Evolutionary conservation across 441 rosid genomes (phyloP).

Genomic region (Croton setiger): DNA sequence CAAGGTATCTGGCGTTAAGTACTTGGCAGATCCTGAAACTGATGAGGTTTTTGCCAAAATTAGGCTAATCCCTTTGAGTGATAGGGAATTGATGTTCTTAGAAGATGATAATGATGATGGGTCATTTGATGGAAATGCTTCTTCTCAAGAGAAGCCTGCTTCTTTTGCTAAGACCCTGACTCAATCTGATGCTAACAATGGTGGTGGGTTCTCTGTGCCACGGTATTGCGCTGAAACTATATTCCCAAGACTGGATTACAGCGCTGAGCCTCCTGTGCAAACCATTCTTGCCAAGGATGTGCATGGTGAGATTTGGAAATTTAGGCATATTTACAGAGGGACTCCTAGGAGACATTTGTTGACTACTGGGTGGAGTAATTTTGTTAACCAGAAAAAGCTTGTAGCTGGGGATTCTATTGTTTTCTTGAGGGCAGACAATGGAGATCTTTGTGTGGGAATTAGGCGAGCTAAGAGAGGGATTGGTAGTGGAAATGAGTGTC

Average conservation of each 20-base stretch:
- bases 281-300: constrained; percentile 87
- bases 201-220: constrained; percentile 98
- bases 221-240: constrained; percentile 97
- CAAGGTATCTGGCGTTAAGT: constrained; percentile 62
- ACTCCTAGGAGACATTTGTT: constrained; percentile 93
- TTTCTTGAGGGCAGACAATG: constrained; percentile 73
- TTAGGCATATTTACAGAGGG: constrained; percentile 95
- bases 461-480: constrained; percentile 81
- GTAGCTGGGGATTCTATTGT: constrained; percentile 97
- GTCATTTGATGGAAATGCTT: constrained; percentile 24
- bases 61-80: constrained; percentile 49
- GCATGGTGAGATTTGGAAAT: constrained; percentile 90
- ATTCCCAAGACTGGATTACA: constrained; percentile 79
- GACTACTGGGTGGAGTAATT: constrained; percentile 98
- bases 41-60: constrained; percentile 88
- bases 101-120: constrained; percentile 32
- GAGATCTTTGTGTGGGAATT: constrained; percentile 92
- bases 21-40: constrained; percentile 80
- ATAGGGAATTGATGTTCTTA: constrained; percentile 14
- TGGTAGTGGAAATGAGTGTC: constrained; percentile 66
- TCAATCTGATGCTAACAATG: constrained; percentile 95
- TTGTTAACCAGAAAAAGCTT: constrained; percentile 94
- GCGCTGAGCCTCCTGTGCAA: constrained; percentile 97
- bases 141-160: constrained; percentile 59
- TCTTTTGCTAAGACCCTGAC: constrained; percentile 94